Percentiles rank a stretch among this genome's conserved stretches.
These are phyloP conservation scores for Chlorella sorokiniana DNA, from an alignment of 139 green algal genomes.

Conservation along the genomic window DNA sequence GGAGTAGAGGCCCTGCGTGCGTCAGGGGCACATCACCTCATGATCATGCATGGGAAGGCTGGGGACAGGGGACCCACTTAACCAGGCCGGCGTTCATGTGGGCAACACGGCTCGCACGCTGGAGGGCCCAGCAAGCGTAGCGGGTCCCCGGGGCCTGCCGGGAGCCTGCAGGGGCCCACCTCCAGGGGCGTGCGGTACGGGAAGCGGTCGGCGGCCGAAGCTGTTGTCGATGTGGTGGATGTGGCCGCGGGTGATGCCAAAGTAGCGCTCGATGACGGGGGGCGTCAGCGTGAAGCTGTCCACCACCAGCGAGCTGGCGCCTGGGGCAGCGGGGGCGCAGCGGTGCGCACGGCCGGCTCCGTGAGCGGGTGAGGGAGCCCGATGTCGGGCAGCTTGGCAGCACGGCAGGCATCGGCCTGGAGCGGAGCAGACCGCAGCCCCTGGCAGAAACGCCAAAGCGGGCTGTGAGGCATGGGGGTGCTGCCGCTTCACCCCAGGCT, in stretches of 20 bases:
- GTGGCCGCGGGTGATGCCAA: slow-evolving; percentile 65
- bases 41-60: background rate
- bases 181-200: slow-evolving; percentile 48
- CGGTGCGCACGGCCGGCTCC: too few species aligned
- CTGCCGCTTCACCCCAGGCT: too few species aligned
- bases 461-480: too few species aligned
- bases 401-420: too few species aligned
- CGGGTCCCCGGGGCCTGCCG: too few species aligned
- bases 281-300: slow-evolving; percentile 62
- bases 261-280: slow-evolving; percentile 58
- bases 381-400: too few species aligned
- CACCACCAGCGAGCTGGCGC: slow-evolving; percentile 52
- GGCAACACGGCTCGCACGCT: too few species aligned
- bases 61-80: background rate
- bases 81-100: too few species aligned
- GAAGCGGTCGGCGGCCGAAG: slow-evolving; percentile 54
- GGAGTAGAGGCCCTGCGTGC: slow-evolving; percentile 55
- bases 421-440: too few species aligned
- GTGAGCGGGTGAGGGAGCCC: too few species aligned
- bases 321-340: too few species aligned
- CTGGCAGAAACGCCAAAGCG: background rate
- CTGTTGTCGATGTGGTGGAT: slow-evolving; percentile 72
- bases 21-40: background rate
- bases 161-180: background rate
- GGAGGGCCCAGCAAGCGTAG: too few species aligned